Base-by-base conservation (phyloP, 257 asterid species). In the Solanum piurae region DNA sequence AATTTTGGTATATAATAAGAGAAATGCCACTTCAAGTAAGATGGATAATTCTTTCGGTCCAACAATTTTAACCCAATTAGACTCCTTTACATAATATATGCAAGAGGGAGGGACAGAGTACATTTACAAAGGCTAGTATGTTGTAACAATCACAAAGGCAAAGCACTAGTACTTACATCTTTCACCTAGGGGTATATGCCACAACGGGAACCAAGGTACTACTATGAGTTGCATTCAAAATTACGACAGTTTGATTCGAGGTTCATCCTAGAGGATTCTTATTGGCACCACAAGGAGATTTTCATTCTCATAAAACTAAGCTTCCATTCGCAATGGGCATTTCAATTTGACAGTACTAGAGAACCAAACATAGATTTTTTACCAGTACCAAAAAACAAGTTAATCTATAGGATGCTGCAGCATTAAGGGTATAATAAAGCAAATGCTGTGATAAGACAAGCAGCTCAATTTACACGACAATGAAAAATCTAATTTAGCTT, bases 401-500 rank as follows among this genome's bases (percentile, higher is more conserved):
- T 23, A 80, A 14, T 14, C 31, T 44, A 27, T 29, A 25, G 40
- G 85, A 79, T 4, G 27, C 9, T 80, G 85, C 85, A 46, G 40
- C 68, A 46, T 46, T 29, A 10, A 80, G 66, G 68, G 6, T 46
- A 62, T 25, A 49, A 21, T 21, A 23, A 6, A 73, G 33, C 84
- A 73, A 64, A 87, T 73, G 36, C 40, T 46, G 77, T 21, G 82
- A 52, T 12, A 12, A 52, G 7, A 25, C 16, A 29, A 66, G 46
- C 68, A 31, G 12, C 29, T 21, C 52, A 83, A 52, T 69, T 38
- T 75, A 84, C 46, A 72, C n/a, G 8, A 66, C 29, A 25, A 68
- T 68, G 64, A 25, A 85, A 38, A 29, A 40, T 25, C 31, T 44
- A 37, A 71, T 7, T 71, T 55, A 92, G 85, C 98, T 96, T 90